phyloP scores from a whole-genome alignment of 2,329 filamentous ascomycete genomes.

The Macrophomina pseudophaseolina region DNA sequence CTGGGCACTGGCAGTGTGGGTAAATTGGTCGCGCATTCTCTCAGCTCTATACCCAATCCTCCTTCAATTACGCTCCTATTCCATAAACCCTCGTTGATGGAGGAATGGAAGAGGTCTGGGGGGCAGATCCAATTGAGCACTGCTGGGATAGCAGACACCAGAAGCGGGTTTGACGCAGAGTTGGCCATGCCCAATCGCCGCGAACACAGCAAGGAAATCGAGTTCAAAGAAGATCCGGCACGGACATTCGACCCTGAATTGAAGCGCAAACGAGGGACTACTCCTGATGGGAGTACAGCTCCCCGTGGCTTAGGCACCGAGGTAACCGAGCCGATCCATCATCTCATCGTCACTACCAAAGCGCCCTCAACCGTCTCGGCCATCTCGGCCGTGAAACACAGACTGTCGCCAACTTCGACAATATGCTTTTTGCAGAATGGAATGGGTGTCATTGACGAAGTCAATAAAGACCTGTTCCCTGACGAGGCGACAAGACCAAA shows the following conservation, averaged over 20 bases:
- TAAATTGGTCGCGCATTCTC: conserved; percentile 74
- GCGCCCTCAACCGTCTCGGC: conserved; percentile 70
- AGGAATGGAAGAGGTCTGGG: conserved; percentile 53
- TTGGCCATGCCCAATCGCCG: conserved; percentile 43
- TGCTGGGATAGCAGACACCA: conserved; percentile 46
- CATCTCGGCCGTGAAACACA: conserved; percentile 67
- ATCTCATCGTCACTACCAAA: conserved; percentile 81
- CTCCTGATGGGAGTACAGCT: not conserved
- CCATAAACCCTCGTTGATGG: conserved; percentile 57
- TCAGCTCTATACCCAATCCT: conserved; percentile 64
- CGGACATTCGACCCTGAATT: conserved; percentile 1
- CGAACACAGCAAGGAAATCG: conserved; percentile 45
- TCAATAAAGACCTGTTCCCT: conserved; percentile 74
- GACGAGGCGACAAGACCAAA: conserved; percentile 69
- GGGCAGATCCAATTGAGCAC: conserved; percentile 55
- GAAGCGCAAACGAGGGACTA: not conserved
- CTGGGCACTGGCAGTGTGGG: conserved; percentile 83
- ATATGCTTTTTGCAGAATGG: conserved; percentile 81
- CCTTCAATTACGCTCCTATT: conserved; percentile 84
- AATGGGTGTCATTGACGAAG: conserved; percentile 79
- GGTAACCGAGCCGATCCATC: conserved; percentile 62
- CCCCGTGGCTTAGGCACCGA: conserved; percentile 16
- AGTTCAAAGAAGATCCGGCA: conserved; percentile 6
- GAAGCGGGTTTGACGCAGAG: conserved; percentile 54
- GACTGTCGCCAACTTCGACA: conserved; percentile 71